These are phyloP conservation scores for Cucurbita ficifolia DNA, from an alignment of 306 rosid genomes.

Conservation along the genomic window DNA sequence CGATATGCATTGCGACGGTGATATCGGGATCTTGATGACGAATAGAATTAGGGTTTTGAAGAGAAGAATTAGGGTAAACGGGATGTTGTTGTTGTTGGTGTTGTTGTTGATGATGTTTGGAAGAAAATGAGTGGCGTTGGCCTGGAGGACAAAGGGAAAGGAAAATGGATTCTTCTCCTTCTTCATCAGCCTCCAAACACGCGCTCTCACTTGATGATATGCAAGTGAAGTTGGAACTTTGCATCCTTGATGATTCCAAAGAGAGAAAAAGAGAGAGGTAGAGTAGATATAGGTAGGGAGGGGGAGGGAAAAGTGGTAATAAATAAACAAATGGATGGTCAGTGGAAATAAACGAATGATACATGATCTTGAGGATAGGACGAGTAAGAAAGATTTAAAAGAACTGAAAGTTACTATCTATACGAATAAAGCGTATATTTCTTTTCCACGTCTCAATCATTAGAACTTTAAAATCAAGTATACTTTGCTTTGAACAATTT, in stretches of 20 bases:
- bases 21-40: conserved; percentile 20
- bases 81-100: too few species aligned
- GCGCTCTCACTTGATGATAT: conserved; percentile 19
- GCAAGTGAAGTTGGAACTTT: conserved; percentile 23
- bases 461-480: too few species aligned
- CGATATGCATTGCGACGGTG: conserved; percentile 74
- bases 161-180: conserved; percentile 47
- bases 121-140: conserved; percentile 14
- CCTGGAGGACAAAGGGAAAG: conserved; percentile 80
- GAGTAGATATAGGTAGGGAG: conserved; percentile 21
- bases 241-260: conserved; percentile 14
- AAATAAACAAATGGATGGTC: conserved; percentile 10
- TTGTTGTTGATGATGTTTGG: background rate
- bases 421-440: too few species aligned
- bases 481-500: too few species aligned
- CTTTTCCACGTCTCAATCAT: too few species aligned
- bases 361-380: too few species aligned
- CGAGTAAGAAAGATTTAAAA: too few species aligned
- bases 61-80: too few species aligned
- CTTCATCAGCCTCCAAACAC: conserved; percentile 17
- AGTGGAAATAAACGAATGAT: too few species aligned
- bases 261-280: background rate
- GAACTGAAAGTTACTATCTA: too few species aligned
- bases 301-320: conserved; percentile 18
- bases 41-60: conserved; percentile 17